A percentile compares a stretch with the other conserved stretches of the same genome.
Conservation (phyloP, 495 filamentous ascomycete species). For the Trichoderma asperelloides region DNA sequence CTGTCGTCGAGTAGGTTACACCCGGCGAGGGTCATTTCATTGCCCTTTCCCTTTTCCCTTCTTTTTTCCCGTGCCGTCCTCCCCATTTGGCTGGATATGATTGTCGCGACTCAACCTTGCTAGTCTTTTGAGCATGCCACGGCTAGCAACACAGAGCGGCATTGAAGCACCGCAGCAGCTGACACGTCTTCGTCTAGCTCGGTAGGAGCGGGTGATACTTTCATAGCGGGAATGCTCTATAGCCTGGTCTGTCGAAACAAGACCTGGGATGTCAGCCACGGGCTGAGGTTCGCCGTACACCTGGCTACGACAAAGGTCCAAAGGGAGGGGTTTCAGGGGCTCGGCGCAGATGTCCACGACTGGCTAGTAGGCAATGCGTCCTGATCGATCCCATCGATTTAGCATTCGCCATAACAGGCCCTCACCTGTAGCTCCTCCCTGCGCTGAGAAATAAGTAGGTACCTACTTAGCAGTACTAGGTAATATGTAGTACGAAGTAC, state of each 20-base stretch:
- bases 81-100: background rate
- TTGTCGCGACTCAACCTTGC: background rate
- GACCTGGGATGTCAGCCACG: conserved; percentile 19
- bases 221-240: conserved; percentile 64
- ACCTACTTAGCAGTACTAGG: too few species aligned
- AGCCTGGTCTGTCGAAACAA: conserved; percentile 39
- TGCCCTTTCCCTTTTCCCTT: background rate
- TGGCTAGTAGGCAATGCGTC: conserved; percentile 5
- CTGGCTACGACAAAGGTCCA: conserved; percentile 60
- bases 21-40: background rate
- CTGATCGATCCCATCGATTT: background rate
- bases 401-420: too few species aligned
- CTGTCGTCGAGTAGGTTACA: conserved; percentile 55
- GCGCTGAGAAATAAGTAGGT: too few species aligned
- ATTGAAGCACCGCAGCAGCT: background rate
- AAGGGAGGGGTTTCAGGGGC: conserved; percentile 54
- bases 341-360: conserved; percentile 21
- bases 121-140: background rate
- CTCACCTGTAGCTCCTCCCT: too few species aligned
- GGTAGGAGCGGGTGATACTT: conserved; percentile 67
- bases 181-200: conserved; percentile 34
- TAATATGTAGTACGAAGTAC: too few species aligned
- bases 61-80: background rate
- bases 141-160: background rate
- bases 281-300: conserved; percentile 53